phyloP scores from a whole-genome alignment of 2,329 filamentous ascomycete genomes.

The Colletotrichum somersetense region DNA sequence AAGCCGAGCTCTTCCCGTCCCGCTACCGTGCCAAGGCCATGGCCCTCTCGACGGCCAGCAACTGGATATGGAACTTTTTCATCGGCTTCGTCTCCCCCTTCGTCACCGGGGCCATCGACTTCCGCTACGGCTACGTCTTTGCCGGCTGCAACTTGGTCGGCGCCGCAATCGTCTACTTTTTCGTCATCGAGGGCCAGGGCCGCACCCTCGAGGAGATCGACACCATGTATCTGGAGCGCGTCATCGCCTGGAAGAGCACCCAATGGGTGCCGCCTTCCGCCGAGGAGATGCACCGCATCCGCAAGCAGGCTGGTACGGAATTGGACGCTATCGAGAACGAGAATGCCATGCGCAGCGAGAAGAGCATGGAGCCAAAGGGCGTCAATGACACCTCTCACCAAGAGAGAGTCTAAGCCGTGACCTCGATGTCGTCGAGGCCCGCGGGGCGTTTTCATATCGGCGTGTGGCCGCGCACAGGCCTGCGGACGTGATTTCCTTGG shows the following conservation, averaged over 20 bases:
- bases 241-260: slow-evolving; percentile 72
- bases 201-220: slow-evolving; percentile 84
- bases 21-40: slow-evolving; percentile 72
- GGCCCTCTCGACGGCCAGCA: slow-evolving; percentile 71
- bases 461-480: background rate
- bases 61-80: slow-evolving; percentile 82
- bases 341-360: slow-evolving; percentile 23
- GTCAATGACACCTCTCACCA: slow-evolving; percentile 18
- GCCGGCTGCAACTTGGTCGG: slow-evolving; percentile 77
- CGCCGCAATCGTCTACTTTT: slow-evolving; percentile 79
- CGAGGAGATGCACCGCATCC: slow-evolving; percentile 58
- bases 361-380: slow-evolving; percentile 23
- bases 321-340: slow-evolving; percentile 46
- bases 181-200: slow-evolving; percentile 80
- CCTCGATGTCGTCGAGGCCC: background rate
- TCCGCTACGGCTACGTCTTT: slow-evolving; percentile 82
- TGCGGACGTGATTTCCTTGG: background rate
- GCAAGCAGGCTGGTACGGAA: slow-evolving; percentile 57
- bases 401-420: slow-evolving; percentile 18
- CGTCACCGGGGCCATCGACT: slow-evolving; percentile 79
- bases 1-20: slow-evolving; percentile 74
- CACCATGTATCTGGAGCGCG: slow-evolving; percentile 77
- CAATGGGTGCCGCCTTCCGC: slow-evolving; percentile 63
- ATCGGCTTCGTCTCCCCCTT: slow-evolving; percentile 84
- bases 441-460: background rate